Evolutionary conservation across 805 yeast species (phyloP).

Genomic region (Myxozyma melibiosi): DNA sequence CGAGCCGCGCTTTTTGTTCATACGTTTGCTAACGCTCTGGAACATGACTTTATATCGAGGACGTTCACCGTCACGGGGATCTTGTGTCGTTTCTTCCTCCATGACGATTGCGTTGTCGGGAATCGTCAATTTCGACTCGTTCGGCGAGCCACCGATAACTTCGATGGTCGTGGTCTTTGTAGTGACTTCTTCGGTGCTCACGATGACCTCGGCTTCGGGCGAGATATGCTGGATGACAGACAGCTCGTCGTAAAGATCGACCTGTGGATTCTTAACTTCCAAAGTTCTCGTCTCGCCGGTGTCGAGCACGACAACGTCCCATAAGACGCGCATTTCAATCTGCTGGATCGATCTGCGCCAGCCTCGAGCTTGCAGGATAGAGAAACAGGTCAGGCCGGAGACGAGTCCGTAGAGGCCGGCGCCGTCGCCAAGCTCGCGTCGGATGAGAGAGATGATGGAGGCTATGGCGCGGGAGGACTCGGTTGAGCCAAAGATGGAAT

Average conservation of each 20-base stretch:
- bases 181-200: slow-evolving; percentile 31
- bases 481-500: slow-evolving; percentile 42
- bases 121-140: slow-evolving; percentile 7
- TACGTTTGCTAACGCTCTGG: slow-evolving; percentile 22
- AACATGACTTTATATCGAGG: slow-evolving; percentile 27
- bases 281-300: slow-evolving; percentile 37
- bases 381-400: slow-evolving; percentile 39
- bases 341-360: slow-evolving; percentile 34
- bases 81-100: slow-evolving; percentile 17
- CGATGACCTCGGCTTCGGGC: slow-evolving; percentile 22
- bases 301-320: slow-evolving; percentile 43
- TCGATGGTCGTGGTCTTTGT: slow-evolving; percentile 31
- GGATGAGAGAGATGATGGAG: slow-evolving; percentile 36
- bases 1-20: slow-evolving; percentile 23
- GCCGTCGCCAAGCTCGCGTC: slow-evolving; percentile 40
- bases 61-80: slow-evolving; percentile 21
- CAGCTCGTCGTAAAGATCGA: slow-evolving; percentile 17
- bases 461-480: slow-evolving; percentile 41
- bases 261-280: slow-evolving; percentile 24
- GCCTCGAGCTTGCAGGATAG: slow-evolving; percentile 39
- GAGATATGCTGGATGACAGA: slow-evolving; percentile 20
- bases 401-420: slow-evolving; percentile 38
- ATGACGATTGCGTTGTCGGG: slow-evolving; percentile 30
- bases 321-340: slow-evolving; percentile 36
- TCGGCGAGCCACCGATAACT: slow-evolving; percentile 15